Evolutionary conservation across 2,329 filamentous ascomycete species (phyloP), one percentile per base, ranked within the genome.

Genomic region (Exophiala xenobiotica): DNA sequence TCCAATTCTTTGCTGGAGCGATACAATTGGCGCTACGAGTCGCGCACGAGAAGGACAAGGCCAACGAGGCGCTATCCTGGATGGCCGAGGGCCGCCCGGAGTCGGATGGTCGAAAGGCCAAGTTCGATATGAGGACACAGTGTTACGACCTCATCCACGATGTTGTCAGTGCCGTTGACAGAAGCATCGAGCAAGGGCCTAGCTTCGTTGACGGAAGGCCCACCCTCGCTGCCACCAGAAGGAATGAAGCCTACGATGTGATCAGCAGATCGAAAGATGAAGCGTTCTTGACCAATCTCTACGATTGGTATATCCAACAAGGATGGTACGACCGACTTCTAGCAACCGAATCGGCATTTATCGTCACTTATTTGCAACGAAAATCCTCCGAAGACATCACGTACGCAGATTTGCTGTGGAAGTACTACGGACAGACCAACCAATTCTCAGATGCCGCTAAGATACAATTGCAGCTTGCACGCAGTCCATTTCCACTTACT

Each of bases 261-360:
- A 90, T 99, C 62, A 89, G 95, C 65, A 81, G 80, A 52, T 95
- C 92, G 0, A 81, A 86, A 11, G 93, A 99, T 61, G 89, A 96
- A 64, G 88, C 96, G 3, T 99, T 99, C 74, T 87, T 97, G 67
- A 95, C 89, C 55, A 90, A 89, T 63, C 78, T 99, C n/a, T 99
- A 96, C 67, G 91, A 96, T 64, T 99, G 93, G 92, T 99, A 99
- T 69, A 84, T 97, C 60, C 73, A 80, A 47, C 85, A 91, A 67
- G 86, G 87, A 14, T 91, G 88, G 83, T 87, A 83, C 7, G 90
- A 96, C 57, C 86, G 90, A 11, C 80, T 99, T 22, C 80, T 99
- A 26, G 83, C 86, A 27, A 90, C 93, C 45, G 82, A 91, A 51
- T 95, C 91, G 4, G 82, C 86, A 0, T 91, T 90, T 63, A 90